These are phyloP conservation scores for Pseudozyma sp. DNA, from an alignment of 1,284 basidiomycete genomes.

Conservation along the genomic window DNA sequence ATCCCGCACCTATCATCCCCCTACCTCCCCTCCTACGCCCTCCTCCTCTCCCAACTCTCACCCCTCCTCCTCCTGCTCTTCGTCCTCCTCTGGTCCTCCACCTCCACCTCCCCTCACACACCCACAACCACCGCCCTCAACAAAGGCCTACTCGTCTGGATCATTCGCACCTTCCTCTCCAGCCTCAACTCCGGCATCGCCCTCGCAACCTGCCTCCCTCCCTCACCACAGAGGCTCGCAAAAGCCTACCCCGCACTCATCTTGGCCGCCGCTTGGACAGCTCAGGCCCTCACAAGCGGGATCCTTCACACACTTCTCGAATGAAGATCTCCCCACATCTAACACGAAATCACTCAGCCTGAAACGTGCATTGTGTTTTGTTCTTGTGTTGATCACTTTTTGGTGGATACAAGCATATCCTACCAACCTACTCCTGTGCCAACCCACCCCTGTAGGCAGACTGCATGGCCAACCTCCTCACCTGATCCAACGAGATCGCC, in stretches of 20 bases:
- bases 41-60: conserved; percentile 86
- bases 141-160: conserved; percentile 64
- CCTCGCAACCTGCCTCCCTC: conserved; percentile 18
- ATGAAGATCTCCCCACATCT: neutral
- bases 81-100: conserved; percentile 81
- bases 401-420: neutral
- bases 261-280: conserved; percentile 80
- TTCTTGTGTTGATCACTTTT: conserved; percentile 69
- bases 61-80: conserved; percentile 86
- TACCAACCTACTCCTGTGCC: conserved; percentile 72
- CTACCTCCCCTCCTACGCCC: conserved; percentile 78
- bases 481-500: conserved; percentile 64
- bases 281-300: conserved; percentile 48
- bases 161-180: conserved; percentile 64
- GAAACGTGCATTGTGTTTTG: neutral
- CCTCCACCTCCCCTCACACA: conserved; percentile 28
- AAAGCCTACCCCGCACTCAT: conserved; percentile 74
- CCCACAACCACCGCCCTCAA: neutral
- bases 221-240: too few species aligned
- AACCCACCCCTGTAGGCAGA: conserved; percentile 56
- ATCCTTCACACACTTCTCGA: conserved; percentile 5
- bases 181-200: conserved; percentile 55
- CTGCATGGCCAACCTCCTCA: conserved; percentile 57
- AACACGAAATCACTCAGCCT: too few species aligned
- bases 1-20: neutral